phyloP scores from a whole-genome alignment of 176 grass and related monocot genomes.

The Poa annua region DNA sequence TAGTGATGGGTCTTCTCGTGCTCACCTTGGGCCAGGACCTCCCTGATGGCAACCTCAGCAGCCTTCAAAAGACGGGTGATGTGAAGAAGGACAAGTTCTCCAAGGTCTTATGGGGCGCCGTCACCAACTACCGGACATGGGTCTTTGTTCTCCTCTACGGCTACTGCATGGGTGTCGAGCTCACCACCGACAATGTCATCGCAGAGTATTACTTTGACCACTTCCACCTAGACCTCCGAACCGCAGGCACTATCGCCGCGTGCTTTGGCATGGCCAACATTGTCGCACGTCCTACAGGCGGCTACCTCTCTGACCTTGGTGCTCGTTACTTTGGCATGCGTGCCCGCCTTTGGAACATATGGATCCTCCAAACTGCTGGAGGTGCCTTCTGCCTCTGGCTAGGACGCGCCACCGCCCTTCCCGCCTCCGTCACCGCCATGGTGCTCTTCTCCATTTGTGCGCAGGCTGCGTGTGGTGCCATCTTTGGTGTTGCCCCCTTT shows the following conservation, averaged over 20 bases:
- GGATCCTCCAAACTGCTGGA: conserved; percentile 85
- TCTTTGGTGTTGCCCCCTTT: conserved; percentile 81
- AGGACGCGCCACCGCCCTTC: conserved; percentile 49
- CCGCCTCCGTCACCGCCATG: conserved; percentile 65
- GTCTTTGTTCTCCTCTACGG: conserved; percentile 87
- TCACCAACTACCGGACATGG: conserved; percentile 90
- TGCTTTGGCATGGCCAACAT: conserved; percentile 98
- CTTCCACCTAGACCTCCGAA: conserved; percentile 79
- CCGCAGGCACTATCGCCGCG: conserved; percentile 76
- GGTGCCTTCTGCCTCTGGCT: conserved; percentile 86
- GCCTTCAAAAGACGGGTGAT: conserved; percentile 69
- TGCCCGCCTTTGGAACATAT: conserved; percentile 80
- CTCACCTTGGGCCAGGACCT: conserved; percentile 27
- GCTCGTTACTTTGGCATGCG: conserved; percentile 70
- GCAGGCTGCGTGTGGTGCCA: conserved; percentile 75
- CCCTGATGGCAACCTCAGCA: background rate
- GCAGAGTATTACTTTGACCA: conserved; percentile 84
- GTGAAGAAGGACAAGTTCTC: conserved; percentile 81
- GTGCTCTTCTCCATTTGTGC: conserved; percentile 85
- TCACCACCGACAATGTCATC: conserved; percentile 93
- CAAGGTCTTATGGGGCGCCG: conserved; percentile 69
- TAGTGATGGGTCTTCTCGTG: background rate
- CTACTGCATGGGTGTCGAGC: conserved; percentile 92
- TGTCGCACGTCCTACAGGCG: conserved; percentile 64
- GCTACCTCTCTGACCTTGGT: conserved; percentile 62